A percentile compares a stretch with the other conserved stretches of the same genome.
Evolutionary conservation across 306 rosid genomes (phyloP).

Genomic region (Vigna unguiculata): DNA sequence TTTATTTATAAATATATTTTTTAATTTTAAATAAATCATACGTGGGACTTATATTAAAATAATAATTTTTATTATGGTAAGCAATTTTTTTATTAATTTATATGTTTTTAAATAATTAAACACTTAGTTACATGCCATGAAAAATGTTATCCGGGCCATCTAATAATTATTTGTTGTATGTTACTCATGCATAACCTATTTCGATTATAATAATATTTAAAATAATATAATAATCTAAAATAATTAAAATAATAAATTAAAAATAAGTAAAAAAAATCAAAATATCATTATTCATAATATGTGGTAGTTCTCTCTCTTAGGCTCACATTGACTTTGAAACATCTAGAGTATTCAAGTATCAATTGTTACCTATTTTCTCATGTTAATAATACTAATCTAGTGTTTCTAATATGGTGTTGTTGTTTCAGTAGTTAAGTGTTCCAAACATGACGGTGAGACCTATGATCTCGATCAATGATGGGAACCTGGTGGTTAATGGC

Average conservation of each 20-base stretch:
- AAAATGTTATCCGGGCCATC: no score
- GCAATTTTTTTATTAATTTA: no score
- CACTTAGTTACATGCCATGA: no score
- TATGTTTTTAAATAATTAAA: no score
- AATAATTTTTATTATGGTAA: no score
- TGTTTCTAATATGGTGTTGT: slow-evolving; percentile 22
- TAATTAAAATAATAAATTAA: no score
- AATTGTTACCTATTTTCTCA: background rate
- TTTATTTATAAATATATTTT: no score
- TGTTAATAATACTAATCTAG: background rate
- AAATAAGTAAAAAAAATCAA: no score
- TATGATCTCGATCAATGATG: slow-evolving; percentile 66
- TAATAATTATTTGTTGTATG: no score
- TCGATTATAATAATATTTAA: background rate
- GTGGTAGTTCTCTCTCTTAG: background rate
- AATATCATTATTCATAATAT: background rate
- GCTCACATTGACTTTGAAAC: background rate
- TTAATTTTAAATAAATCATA: no score
- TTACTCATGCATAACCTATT: background rate
- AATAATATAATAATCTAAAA: no score
- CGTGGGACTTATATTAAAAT: no score
- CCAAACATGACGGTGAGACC: slow-evolving; percentile 82
- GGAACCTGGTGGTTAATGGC: slow-evolving; percentile 87
- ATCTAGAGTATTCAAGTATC: background rate
- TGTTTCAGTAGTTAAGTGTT: slow-evolving; percentile 46